Evolutionary conservation across 148 eudicot species (phyloP).

Genomic region (Persicaria tinctoria): DNA sequence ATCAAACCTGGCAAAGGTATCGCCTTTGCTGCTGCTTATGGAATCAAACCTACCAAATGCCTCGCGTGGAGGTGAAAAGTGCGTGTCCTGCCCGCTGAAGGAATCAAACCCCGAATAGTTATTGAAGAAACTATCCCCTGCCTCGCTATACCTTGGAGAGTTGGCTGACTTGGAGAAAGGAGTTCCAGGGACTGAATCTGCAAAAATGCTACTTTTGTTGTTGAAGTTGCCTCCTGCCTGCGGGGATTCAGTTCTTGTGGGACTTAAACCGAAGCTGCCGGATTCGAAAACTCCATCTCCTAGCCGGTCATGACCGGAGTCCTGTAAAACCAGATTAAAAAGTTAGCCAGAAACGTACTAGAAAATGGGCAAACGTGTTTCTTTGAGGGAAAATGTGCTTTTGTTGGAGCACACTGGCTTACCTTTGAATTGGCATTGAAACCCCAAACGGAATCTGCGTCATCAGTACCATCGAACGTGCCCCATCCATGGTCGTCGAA

Average conservation of each 20-base stretch:
- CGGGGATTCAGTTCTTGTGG: constrained; percentile 56
- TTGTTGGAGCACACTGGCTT: constrained; percentile 14
- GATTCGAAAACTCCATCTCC: constrained; percentile 62
- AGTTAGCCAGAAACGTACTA: background rate
- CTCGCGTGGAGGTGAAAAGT: constrained; percentile 50
- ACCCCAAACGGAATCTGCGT: constrained; percentile 94
- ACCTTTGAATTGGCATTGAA: constrained; percentile 57
- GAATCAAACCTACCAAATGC: constrained; percentile 72
- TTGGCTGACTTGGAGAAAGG: constrained; percentile 68
- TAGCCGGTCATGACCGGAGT: constrained; percentile 45
- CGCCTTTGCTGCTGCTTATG: constrained; percentile 47
- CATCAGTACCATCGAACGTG: constrained; percentile 77
- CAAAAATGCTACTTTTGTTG: constrained; percentile 55
- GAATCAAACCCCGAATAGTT: constrained; percentile 60
- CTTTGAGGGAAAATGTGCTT: background rate
- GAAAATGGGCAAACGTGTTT: background rate
- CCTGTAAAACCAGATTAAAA: constrained; percentile 31
- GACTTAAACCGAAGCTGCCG: constrained; percentile 53
- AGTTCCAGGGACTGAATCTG: constrained; percentile 76
- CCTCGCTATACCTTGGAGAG: constrained; percentile 62
- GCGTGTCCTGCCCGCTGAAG: constrained; percentile 32
- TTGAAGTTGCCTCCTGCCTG: constrained; percentile 33
- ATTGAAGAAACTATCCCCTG: constrained; percentile 58
- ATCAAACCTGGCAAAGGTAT: constrained; percentile 40
- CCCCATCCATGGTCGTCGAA: constrained; percentile 89